Conservation (phyloP, 176 grass and related monocot genomes). For the Melocanna baccifera region DNA sequence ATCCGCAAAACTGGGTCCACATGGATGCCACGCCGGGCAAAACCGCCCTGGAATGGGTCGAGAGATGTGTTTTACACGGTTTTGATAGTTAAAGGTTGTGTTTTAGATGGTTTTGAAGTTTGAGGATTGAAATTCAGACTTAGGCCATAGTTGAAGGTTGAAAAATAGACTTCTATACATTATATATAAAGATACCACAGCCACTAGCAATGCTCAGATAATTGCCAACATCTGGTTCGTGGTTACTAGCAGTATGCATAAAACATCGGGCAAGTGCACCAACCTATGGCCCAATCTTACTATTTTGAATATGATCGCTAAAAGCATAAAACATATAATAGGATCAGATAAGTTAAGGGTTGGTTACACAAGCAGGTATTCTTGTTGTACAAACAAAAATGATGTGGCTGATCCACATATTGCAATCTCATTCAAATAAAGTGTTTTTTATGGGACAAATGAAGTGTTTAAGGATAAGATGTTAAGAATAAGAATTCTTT, state of each 20-base stretch:
- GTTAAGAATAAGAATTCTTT: not conserved
- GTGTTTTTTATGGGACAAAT: not conserved
- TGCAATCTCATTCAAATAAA: not conserved
- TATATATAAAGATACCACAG: not conserved
- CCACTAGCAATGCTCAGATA: not conserved
- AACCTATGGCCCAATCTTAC: not conserved
- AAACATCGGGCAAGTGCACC: not conserved
- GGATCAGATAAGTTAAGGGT: not conserved
- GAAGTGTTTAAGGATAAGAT: not conserved
- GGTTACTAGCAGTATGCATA: not conserved
- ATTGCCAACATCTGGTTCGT: constrained; percentile 7
- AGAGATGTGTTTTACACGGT: too few species aligned
- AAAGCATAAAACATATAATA: not conserved
- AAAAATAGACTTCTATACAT: too few species aligned
- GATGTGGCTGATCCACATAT: not conserved
- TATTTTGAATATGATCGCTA: not conserved
- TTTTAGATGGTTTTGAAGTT: too few species aligned
- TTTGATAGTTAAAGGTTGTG: too few species aligned
- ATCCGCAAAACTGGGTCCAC: too few species aligned
- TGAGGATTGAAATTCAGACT: too few species aligned
- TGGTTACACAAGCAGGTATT: not conserved
- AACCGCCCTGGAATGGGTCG: too few species aligned
- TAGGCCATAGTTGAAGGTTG: too few species aligned
- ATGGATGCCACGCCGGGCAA: too few species aligned
- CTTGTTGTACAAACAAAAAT: not conserved